Evolutionary conservation across 2,329 filamentous ascomycete species (phyloP).

Genomic region (Aspergillus ochraceus): DNA sequence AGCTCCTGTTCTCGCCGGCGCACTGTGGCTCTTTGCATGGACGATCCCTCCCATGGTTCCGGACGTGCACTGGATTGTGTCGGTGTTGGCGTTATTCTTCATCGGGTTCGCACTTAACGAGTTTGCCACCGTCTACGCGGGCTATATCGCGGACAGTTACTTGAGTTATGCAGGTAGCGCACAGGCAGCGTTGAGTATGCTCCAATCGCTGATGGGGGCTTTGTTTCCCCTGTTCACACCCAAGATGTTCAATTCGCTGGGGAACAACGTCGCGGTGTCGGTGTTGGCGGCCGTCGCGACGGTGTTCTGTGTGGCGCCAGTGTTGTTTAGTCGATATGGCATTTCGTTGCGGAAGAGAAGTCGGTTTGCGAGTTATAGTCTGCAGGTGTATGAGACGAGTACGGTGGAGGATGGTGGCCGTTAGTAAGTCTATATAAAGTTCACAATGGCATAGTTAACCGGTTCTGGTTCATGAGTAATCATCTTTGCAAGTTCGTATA

Average conservation of each 20-base stretch:
- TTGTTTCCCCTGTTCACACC: constrained; percentile 43
- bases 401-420: too few species aligned
- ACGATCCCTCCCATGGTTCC: constrained; percentile 30
- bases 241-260: constrained; percentile 42
- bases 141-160: constrained; percentile 49
- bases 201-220: constrained; percentile 41
- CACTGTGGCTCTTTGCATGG: constrained; percentile 49
- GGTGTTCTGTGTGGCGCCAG: constrained; percentile 39
- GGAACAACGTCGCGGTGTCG: constrained; percentile 40
- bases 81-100: constrained; percentile 38
- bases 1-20: constrained; percentile 45
- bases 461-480: too few species aligned
- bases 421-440: too few species aligned
- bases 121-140: constrained; percentile 42
- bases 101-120: constrained; percentile 53
- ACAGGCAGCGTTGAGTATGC: constrained; percentile 44
- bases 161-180: constrained; percentile 47
- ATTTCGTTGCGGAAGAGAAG: constrained; percentile 37
- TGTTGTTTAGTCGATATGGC: constrained; percentile 41
- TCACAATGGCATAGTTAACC: too few species aligned
- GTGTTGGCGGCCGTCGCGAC: constrained; percentile 45
- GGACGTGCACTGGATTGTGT: background rate
- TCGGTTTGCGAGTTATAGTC: constrained; percentile 38
- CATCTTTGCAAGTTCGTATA: too few species aligned
- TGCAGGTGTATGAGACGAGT: constrained; percentile 3